Conservation (phyloP, 148 eudicot species). For the Pharnaceum exiguum region DNA sequence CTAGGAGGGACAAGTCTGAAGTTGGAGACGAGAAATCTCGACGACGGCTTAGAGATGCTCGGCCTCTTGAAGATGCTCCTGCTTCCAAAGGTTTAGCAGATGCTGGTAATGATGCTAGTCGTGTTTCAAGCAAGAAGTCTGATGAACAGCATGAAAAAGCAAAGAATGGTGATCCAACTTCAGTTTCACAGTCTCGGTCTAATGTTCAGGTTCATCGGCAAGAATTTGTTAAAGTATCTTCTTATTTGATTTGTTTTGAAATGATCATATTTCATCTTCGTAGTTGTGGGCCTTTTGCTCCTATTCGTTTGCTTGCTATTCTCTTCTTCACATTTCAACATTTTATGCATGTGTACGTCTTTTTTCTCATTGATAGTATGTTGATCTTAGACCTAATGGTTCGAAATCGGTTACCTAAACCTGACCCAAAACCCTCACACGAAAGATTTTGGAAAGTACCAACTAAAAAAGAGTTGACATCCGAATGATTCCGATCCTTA, state of each 20-base stretch:
- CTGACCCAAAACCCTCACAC: no score
- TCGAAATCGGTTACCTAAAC: no score
- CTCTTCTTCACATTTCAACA: no score
- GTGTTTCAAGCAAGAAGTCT: conserved; percentile 33
- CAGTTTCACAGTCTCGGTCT: conserved; percentile 34
- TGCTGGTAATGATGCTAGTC: conserved; percentile 17
- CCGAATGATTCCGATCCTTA: no score
- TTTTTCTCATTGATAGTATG: no score
- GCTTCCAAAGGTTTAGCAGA: conserved; percentile 34
- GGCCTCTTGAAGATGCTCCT: conserved; percentile 46
- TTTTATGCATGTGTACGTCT: no score
- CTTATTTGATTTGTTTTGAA: neutral
- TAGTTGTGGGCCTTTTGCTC: neutral
- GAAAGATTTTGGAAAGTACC: no score
- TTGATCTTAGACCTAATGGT: no score
- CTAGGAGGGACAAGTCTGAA: conserved; percentile 32
- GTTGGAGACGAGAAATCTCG: conserved; percentile 39
- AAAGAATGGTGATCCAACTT: conserved; percentile 24
- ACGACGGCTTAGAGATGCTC: conserved; percentile 51
- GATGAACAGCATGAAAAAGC: conserved; percentile 26
- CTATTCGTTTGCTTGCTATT: no score
- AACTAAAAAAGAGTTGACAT: no score
- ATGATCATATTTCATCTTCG: neutral
- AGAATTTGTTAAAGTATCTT: neutral
- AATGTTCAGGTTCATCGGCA: conserved; percentile 45